phyloP scores from a whole-genome alignment of 768 basidiomycete species.

The Amanita pseudoporphyria region DNA sequence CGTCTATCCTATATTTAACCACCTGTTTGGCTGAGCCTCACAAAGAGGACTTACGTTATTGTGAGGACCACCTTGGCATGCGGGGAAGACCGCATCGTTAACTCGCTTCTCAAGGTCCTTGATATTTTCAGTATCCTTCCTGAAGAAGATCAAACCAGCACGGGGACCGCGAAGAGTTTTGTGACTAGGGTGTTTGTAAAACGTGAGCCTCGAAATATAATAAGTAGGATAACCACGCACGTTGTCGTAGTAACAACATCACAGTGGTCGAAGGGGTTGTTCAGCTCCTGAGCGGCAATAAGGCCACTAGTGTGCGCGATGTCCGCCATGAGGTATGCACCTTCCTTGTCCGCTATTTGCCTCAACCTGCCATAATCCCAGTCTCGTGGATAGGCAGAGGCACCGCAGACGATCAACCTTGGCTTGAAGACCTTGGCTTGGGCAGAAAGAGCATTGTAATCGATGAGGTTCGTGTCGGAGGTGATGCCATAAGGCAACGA shows the following conservation, averaged over 20 bases:
- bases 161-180: conserved; percentile 98
- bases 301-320: conserved; percentile 98
- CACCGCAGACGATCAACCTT: conserved; percentile 91
- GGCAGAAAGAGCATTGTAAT: conserved; percentile 70
- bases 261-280: conserved; percentile 90
- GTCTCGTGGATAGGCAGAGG: conserved; percentile 96
- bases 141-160: conserved; percentile 97
- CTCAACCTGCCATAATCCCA: conserved; percentile 90
- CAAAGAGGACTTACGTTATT: conserved; percentile 62
- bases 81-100: conserved; percentile 98
- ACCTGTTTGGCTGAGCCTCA: not conserved
- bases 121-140: conserved; percentile 75
- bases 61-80: conserved; percentile 99
- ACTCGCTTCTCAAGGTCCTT: conserved; percentile 93
- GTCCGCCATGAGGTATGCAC: conserved; percentile 90
- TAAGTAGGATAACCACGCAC: conserved; percentile 28
- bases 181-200: conserved; percentile 43
- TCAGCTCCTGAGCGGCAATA: conserved; percentile 84
- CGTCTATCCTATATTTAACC: conserved; percentile 37
- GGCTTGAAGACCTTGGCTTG: conserved; percentile 97
- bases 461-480: conserved; percentile 78
- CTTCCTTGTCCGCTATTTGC: conserved; percentile 76
- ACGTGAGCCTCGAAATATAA: not conserved
- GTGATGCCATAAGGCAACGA: conserved; percentile 89
- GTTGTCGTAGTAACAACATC: conserved; percentile 98